Percentiles rank a stretch among this genome's conserved stretches.
Evolutionary conservation across 768 basidiomycete species (phyloP).

Genomic region (Macrolepiota dolichaula): DNA sequence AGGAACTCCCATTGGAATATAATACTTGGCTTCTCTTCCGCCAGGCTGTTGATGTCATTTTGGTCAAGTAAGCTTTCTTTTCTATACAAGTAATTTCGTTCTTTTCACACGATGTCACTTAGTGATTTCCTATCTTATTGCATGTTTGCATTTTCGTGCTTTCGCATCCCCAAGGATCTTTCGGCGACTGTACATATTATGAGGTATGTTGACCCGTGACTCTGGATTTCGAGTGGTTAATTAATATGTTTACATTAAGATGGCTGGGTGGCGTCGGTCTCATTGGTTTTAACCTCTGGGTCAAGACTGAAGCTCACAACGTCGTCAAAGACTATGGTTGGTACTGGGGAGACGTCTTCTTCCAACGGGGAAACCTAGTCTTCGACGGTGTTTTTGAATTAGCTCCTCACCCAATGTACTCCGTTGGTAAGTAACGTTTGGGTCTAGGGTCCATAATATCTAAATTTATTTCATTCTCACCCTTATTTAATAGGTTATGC

Average conservation of each 20-base stretch:
- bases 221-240: neutral
- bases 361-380: conserved; percentile 88
- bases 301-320: conserved; percentile 95
- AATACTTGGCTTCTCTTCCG: conserved; percentile 97
- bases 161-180: conserved; percentile 79
- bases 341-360: conserved; percentile 96
- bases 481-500: conserved; percentile 62
- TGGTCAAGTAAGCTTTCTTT: conserved; percentile 73
- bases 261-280: conserved; percentile 86
- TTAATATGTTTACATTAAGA: conserved; percentile 33
- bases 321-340: conserved; percentile 98
- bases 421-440: conserved; percentile 49
- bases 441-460: neutral
- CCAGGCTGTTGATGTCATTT: conserved; percentile 92
- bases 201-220: conserved; percentile 42
- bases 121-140: conserved; percentile 95
- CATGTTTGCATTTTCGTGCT: conserved; percentile 93
- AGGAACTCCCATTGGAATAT: conserved; percentile 91
- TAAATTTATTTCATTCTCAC: neutral
- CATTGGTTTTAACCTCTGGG: conserved; percentile 96
- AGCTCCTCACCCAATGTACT: conserved; percentile 95
- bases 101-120: neutral
- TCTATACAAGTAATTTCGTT: neutral
- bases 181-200: conserved; percentile 72
- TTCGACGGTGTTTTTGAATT: conserved; percentile 98